A percentile compares a stretch with the other conserved stretches of the same genome.
Evolutionary conservation across 2,329 filamentous ascomycete species (phyloP).

Genomic region (Alternaria sp.): DNA sequence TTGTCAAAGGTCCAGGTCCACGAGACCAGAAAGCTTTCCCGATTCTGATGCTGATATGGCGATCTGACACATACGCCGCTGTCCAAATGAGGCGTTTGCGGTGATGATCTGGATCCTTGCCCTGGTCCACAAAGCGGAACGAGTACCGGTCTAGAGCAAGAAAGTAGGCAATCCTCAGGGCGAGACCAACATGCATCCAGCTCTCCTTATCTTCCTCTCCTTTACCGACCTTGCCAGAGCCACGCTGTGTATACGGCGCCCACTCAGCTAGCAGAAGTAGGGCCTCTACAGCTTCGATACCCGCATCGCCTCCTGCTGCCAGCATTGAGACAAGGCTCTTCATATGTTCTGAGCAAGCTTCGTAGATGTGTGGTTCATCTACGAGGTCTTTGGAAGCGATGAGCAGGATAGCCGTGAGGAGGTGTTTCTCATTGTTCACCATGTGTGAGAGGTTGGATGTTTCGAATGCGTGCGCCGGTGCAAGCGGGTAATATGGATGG

Average conservation of each 20-base stretch:
- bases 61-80: conserved; percentile 53
- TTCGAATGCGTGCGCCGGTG: conserved; percentile 68
- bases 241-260: conserved; percentile 72
- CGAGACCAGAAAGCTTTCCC: conserved; percentile 79
- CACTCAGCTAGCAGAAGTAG: conserved; percentile 76
- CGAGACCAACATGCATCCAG: conserved; percentile 80
- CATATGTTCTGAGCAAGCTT: conserved; percentile 74
- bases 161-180: conserved; percentile 74
- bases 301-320: conserved; percentile 71
- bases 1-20: conserved; percentile 72
- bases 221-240: conserved; percentile 70
- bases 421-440: conserved; percentile 69
- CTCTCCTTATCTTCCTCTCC: conserved; percentile 78
- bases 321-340: conserved; percentile 72
- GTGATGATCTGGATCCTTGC: conserved; percentile 67
- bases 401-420: conserved; percentile 74
- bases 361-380: conserved; percentile 69
- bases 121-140: conserved; percentile 67
- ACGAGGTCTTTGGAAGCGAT: conserved; percentile 77
- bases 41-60: conserved; percentile 71
- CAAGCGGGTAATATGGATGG: conserved; percentile 75
- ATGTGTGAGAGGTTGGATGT: conserved; percentile 63
- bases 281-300: conserved; percentile 76
- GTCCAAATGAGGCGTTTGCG: conserved; percentile 75
- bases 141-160: conserved; percentile 74